Evolutionary conservation across 2,329 filamentous ascomycete species (phyloP), one percentile per base, ranked within the genome.

Genomic region (Pseudopyricularia javanii): DNA sequence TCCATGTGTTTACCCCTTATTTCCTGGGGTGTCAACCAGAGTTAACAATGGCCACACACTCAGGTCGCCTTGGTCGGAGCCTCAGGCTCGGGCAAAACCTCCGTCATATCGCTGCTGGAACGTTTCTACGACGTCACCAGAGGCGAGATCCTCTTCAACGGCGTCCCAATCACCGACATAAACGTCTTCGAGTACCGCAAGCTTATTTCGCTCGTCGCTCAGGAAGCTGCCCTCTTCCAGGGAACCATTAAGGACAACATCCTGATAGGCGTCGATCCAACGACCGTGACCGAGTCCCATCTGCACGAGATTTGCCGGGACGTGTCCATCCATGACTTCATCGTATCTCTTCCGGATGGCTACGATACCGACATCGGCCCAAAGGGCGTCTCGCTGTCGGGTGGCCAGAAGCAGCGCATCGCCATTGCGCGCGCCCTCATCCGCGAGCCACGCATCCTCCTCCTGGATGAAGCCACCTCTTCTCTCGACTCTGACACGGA

Each of bases 191-290:
- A 74, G 17, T 88, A 88, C 62, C 78, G 86, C 40, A 73, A 74
- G 53, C 68, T 79, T 34, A 71, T 90, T 12, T 83, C 84, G 1
- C 74, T 91, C 0, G 86, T 91, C 0, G 80, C 84, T 3, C 86
- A 91, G 64, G 86, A 91, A 62, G 76, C 86, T 8, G 83, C 82
- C 0, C 73, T 91, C 0, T 89, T 87, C 61, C 80, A 83, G 63
- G 82, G 77, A 12, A 80, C 80, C 1, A 74, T 89, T 20, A 75
- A 79, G 17, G 85, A 90, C 55, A 88, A 88, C 59, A 79, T 88
- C 51, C 65, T 83, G 1, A 71, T 88, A 0, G 85, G 83, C 17
- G 77, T 88, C 20, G 69, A 68, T 1, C 73, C 78, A 1, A 69
- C 71, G 1, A 66, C 72, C 0, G 70, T 83, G 0, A 68, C 71